A percentile compares a stretch with the other conserved stretches of the same genome.
These are phyloP conservation scores for Grigorovia jiainica DNA, from an alignment of 805 yeast genomes.

Conservation along the genomic window DNA sequence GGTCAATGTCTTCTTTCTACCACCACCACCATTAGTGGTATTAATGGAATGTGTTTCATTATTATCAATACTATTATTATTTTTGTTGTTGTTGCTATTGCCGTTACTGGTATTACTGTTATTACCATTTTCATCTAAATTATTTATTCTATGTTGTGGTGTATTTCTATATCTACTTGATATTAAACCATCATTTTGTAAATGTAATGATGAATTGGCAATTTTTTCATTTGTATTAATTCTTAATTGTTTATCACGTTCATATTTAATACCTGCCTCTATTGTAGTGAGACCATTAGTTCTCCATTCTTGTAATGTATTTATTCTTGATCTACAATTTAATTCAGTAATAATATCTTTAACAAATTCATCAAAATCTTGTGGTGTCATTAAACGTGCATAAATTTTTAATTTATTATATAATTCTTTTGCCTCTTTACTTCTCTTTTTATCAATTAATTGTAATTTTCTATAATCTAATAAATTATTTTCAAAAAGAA, in stretches of 20 bases:
- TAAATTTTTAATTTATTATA: conserved; percentile 67
- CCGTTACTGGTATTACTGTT: not conserved
- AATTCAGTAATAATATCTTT: conserved; percentile 70
- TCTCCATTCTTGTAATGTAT: conserved; percentile 90
- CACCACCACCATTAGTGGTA: conserved; percentile 23
- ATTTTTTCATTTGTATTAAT: conserved; percentile 51
- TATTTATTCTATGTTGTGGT: conserved; percentile 17
- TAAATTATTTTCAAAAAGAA: conserved; percentile 63
- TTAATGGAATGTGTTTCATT: conserved; percentile 19
- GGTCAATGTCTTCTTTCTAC: conserved; percentile 34
- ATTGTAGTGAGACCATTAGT: conserved; percentile 76
- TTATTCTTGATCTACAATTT: conserved; percentile 68
- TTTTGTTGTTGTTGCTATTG: conserved; percentile 16
- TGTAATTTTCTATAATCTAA: conserved; percentile 79
- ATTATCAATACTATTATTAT: conserved; percentile 13
- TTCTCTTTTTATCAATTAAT: conserved; percentile 71
- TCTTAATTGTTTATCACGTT: conserved; percentile 73
- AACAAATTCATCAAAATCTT: conserved; percentile 69
- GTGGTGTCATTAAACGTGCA: conserved; percentile 69
- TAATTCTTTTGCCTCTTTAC: conserved; percentile 84
- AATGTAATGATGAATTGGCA: conserved; percentile 24
- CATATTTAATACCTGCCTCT: conserved; percentile 78
- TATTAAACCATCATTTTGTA: conserved; percentile 14
- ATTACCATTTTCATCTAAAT: conserved; percentile 2
- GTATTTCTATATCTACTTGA: conserved; percentile 23